Evolutionary conservation across 2,329 filamentous ascomycete genomes (phyloP), one percentile per base, ranked within the genome.

Genomic region (Cladosporium sp.): DNA sequence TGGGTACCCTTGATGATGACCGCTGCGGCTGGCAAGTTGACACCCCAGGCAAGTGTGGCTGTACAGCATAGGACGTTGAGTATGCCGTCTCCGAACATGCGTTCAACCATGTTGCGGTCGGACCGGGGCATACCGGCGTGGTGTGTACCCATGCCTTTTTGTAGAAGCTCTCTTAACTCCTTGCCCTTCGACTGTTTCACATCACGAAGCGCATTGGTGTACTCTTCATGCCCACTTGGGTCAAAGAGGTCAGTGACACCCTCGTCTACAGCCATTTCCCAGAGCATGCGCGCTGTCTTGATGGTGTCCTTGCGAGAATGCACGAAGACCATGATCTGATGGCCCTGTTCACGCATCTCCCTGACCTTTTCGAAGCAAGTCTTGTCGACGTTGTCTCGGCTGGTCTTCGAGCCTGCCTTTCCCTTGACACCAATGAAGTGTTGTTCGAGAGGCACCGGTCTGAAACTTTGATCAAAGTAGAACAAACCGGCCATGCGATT

Each of bases 281-380:
- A 86, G 24, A 99, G 78, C 77, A 88, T 90, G 63, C 89, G 88
- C 45, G 94, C 92, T 1, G 93, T 95, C 61, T 88, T 83, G 64
- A 96, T 85, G 0, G 95, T 99, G 66, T 99, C 95, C 70, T 96
- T 92, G 24, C 94, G 83, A 1, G 93, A 97, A 72, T 99, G 95
- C 10, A 99, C 95, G 72, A 99, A 99, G 0, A 99, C 93, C 95
- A 99, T 99, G 64, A 99, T 83, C 72, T 99, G 94, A 68, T 99
- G 94, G n/a, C 90, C 92, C 58, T 81, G 79, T 69, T 91, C 85
- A 3, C 99, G 80, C 92, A 99, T 97, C 53, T 94, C 89, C 64
- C 86, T 88, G 47, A 97, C 91, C 71, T 99, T 99, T 64, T 97
- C 92, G 69, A 95, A 99, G 0, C 91, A 86, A 2, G 91, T 86